Conservation (phyloP, 257 asterid genomes). For the Haberlea rhodopensis region DNA sequence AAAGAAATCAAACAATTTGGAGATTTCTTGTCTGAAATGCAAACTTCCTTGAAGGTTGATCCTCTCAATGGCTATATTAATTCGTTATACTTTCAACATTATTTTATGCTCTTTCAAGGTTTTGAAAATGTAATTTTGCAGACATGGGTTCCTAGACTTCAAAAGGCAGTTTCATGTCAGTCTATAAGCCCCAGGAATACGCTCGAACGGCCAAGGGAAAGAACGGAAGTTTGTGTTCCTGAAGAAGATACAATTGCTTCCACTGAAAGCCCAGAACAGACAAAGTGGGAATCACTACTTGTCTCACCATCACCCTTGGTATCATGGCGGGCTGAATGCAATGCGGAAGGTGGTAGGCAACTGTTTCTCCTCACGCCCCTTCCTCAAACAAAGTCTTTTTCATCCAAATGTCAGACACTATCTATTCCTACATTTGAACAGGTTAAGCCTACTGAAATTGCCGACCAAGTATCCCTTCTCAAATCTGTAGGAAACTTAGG, state of each 20-base stretch:
- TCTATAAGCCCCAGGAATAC: constrained; percentile 31
- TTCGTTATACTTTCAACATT: constrained; percentile 7
- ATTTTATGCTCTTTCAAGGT: constrained; percentile 2
- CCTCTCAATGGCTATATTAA: constrained; percentile 15
- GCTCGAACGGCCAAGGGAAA: constrained; percentile 34
- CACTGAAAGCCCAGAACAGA: constrained; percentile 58
- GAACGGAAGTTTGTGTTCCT: constrained; percentile 22
- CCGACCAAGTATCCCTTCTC: constrained; percentile 26
- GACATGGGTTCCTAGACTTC: constrained; percentile 83
- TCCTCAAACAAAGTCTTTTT: constrained; percentile 46
- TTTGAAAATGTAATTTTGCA: constrained; percentile 38
- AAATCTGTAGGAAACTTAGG: constrained; percentile 24
- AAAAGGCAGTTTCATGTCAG: constrained; percentile 42
- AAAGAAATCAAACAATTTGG: constrained; percentile 69
- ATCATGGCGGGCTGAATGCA: constrained; percentile 80
- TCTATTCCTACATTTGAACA: constrained; percentile 33
- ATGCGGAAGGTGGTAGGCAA: constrained; percentile 63
- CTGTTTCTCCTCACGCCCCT: constrained; percentile 88
- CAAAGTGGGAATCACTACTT: constrained; percentile 62
- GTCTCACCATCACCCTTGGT: constrained; percentile 95
- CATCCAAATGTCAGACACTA: constrained; percentile 33
- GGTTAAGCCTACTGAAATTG: constrained; percentile 25
- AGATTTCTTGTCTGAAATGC: constrained; percentile 64
- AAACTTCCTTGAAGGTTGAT: constrained; percentile 70
- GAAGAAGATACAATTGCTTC: constrained; percentile 26